Evolutionary conservation across 148 eudicot species (phyloP).

Genomic region (Linanthus parryae): DNA sequence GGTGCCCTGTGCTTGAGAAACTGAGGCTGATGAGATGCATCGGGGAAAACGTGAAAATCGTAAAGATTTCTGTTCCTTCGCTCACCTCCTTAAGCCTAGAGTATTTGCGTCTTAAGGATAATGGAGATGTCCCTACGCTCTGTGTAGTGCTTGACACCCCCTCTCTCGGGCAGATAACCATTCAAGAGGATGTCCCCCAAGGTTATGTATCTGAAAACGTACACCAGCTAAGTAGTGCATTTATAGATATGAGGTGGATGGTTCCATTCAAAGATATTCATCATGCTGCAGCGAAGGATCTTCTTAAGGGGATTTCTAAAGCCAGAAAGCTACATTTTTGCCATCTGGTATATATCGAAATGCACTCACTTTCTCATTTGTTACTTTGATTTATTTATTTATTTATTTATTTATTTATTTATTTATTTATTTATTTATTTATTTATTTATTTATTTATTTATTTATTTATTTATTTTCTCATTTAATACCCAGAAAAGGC

Average conservation of each 20-base stretch:
- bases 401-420: no score
- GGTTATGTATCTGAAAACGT: slow-evolving; percentile 3
- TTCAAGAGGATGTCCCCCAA: neutral
- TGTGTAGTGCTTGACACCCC: slow-evolving; percentile 18
- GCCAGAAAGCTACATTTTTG: no score
- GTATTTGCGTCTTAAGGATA: neutral
- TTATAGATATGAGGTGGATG: neutral
- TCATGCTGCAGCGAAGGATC: slow-evolving; percentile 3
- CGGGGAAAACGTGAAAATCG: neutral
- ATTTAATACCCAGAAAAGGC: no score
- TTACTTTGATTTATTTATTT: no score
- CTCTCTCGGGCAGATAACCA: slow-evolving; percentile 4
- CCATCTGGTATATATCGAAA: no score
- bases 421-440: no score
- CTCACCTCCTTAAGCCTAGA: slow-evolving; percentile 6
- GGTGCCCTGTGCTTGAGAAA: slow-evolving; percentile 21
- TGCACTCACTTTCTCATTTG: no score
- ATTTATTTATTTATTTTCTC: no score
- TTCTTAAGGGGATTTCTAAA: slow-evolving; percentile 9
- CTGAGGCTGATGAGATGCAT: neutral
- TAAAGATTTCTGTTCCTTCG: slow-evolving; percentile 8
- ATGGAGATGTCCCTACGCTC: no score
- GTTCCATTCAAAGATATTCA: neutral
- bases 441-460: no score
- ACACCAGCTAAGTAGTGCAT: slow-evolving; percentile 11